phyloP scores from a whole-genome alignment of 108 stramenopile genomes.

The Pelagomonas calceolata region DNA sequence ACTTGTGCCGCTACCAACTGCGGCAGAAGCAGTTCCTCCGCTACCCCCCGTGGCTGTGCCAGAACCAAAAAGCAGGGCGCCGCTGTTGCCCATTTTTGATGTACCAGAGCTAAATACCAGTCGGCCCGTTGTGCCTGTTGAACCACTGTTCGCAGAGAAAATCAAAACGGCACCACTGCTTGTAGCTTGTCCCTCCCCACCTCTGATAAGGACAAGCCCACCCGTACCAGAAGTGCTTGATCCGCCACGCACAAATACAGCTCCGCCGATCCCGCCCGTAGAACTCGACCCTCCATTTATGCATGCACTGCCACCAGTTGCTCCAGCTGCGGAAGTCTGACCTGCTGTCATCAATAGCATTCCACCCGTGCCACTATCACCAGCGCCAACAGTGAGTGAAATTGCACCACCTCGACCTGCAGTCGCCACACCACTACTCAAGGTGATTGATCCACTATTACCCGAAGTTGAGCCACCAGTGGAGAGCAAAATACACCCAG shows the following conservation, averaged over 20 bases:
- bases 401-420: slow-evolving; percentile 4
- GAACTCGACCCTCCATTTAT: too few relatives aligned
- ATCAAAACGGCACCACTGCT: slow-evolving; percentile 2
- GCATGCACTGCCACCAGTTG: too few relatives aligned
- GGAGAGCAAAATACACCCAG: background rate
- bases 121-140: background rate
- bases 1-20: background rate
- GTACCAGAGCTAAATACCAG: background rate
- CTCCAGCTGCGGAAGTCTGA: too few relatives aligned
- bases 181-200: background rate
- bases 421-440: background rate
- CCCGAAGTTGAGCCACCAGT: background rate
- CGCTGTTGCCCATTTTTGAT: slow-evolving; percentile 5
- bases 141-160: background rate
- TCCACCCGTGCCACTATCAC: too few relatives aligned
- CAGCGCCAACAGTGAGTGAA: background rate
- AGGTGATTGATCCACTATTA: background rate
- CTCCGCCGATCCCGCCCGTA: background rate
- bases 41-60: background rate
- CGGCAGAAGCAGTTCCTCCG: background rate
- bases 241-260: background rate
- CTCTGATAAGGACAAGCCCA: background rate
- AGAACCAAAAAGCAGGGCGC: background rate
- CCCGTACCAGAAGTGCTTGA: slow-evolving; percentile 1
- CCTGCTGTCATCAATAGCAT: too few relatives aligned